Conservation (phyloP, 768 basidiomycete species). For the Pleurotus tuber-regium region DNA sequence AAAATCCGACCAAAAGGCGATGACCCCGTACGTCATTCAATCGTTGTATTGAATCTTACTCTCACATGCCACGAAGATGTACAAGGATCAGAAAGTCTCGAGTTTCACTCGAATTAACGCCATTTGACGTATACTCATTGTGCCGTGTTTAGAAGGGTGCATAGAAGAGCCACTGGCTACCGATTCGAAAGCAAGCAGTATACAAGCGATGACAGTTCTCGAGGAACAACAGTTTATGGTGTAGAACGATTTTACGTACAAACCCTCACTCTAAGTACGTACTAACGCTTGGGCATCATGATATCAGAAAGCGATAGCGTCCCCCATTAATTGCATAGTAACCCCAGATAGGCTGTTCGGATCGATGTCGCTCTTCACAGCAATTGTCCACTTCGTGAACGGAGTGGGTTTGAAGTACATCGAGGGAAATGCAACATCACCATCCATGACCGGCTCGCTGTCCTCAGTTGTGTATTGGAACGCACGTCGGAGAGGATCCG, state of each 20-base stretch:
- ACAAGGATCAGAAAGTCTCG: no score
- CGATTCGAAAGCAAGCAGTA: background rate
- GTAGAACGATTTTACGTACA: background rate
- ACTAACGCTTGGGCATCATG: no score
- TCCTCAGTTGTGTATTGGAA: background rate
- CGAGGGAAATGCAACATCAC: background rate
- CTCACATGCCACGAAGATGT: no score
- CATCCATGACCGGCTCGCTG: background rate
- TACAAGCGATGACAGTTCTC: background rate
- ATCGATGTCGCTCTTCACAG: background rate
- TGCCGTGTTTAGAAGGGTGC: no score
- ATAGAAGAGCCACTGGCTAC: no score
- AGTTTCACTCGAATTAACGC: no score
- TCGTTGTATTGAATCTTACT: no score
- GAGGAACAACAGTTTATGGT: background rate
- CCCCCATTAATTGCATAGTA: background rate
- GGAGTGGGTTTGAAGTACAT: background rate
- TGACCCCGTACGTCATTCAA: no score
- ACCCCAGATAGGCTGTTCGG: background rate
- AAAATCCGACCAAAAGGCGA: no score
- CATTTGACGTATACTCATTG: no score
- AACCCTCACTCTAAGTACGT: background rate
- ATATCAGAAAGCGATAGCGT: background rate
- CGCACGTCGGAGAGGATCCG: background rate
- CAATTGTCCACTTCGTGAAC: constrained; percentile 1